Percentiles rank a stretch among this genome's conserved stretches.
Conservation (phyloP, 208 protist species). For the Trypanosoma rangeli region DNA sequence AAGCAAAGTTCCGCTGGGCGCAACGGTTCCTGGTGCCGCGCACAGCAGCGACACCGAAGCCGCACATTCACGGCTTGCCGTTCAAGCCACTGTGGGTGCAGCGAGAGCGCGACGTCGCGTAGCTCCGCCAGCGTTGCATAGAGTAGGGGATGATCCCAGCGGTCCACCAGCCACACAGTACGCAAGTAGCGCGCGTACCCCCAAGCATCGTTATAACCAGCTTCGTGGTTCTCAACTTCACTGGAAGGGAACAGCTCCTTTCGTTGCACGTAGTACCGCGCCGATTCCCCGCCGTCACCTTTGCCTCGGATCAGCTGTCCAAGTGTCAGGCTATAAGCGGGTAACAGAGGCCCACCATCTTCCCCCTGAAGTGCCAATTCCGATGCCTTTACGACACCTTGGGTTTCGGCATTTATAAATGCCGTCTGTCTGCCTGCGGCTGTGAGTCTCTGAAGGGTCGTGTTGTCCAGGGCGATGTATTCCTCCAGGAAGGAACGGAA, state of each 20-base stretch:
- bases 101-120: conserved; percentile 12
- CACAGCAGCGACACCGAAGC: conserved; percentile 43
- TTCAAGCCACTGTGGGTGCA: conserved; percentile 8
- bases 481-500: conserved; percentile 68
- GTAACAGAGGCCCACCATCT: conserved; percentile 22
- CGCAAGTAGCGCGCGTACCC: conserved; percentile 29
- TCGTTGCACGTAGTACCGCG: conserved; percentile 51
- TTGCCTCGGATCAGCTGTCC: conserved; percentile 49
- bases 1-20: conserved; percentile 41
- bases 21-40: conserved; percentile 57
- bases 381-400: conserved; percentile 21
- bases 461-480: conserved; percentile 38
- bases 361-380: neutral
- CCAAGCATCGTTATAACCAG: neutral
- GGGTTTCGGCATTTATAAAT: conserved; percentile 50
- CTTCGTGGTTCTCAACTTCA: neutral
- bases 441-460: neutral
- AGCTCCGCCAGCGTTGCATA: conserved; percentile 18
- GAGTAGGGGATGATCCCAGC: conserved; percentile 57
- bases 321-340: conserved; percentile 70
- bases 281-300: conserved; percentile 1
- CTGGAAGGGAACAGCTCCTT: conserved; percentile 37
- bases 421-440: conserved; percentile 19
- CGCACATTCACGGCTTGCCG: neutral
- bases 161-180: conserved; percentile 59